Conservation (phyloP, 73 alveolate genomes). For the Paramecium tetraurelia region DNA sequence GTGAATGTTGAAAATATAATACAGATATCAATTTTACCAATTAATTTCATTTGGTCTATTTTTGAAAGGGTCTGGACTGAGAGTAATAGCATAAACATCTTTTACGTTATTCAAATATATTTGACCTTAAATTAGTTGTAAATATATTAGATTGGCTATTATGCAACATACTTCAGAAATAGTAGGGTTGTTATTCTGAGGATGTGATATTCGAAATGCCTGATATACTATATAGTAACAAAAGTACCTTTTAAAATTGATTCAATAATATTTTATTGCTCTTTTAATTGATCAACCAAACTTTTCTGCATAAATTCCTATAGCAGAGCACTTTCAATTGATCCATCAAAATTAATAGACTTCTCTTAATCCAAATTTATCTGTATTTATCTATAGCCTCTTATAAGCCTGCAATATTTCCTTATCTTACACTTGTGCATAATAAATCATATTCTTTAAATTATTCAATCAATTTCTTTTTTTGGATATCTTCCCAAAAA, state of each 20-base stretch:
- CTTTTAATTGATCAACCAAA: background rate
- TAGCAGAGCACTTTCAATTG: constrained; percentile 7
- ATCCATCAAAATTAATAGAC: constrained; percentile 27
- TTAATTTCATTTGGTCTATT: constrained; percentile 18
- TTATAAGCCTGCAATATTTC: background rate
- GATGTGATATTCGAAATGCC: constrained; percentile 35
- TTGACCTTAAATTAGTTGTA: background rate
- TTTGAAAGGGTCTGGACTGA: background rate
- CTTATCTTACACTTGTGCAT: constrained; percentile 2
- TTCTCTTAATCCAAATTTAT: constrained; percentile 12
- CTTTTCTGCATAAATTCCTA: constrained; percentile 45
- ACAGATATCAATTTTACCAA: constrained; percentile 7
- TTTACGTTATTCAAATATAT: background rate
- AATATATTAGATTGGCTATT: background rate
- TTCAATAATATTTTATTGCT: background rate
- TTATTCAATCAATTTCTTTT: background rate
- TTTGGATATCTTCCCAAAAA: constrained; percentile 30
- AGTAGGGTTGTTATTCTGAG: background rate
- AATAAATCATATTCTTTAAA: background rate
- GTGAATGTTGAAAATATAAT: background rate
- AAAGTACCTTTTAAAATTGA: background rate
- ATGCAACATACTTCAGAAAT: constrained; percentile 49
- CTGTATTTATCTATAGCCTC: background rate
- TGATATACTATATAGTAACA: background rate
- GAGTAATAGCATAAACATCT: background rate